Evolutionary conservation across 768 basidiomycete genomes (phyloP), one percentile per base, ranked within the genome.

Genomic region (Pluteus cervinus): DNA sequence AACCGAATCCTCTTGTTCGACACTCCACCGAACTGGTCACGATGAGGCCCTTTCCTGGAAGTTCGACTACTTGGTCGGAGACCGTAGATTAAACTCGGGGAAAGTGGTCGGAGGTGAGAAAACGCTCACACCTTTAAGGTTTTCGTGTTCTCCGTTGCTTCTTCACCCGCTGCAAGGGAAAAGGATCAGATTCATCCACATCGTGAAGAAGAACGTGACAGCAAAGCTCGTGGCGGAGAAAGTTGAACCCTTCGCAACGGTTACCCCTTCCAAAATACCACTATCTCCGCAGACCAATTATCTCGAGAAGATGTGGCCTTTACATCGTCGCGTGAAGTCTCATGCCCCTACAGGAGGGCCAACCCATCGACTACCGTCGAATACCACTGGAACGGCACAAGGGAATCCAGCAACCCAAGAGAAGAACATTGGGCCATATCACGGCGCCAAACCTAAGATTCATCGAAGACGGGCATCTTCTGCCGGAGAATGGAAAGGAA

Each of bases 1-100:
- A 7, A 65, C 61, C 21, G 89, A 91, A 53, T 59, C 65, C 10
- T 51, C 58, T 7, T 57, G 58, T 20, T 39, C 51, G n/a, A 40
- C 54, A 18, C n/a, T 40, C 6, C 33, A 44, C 7, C 21, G 20
- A n/a, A 37, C 44, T 4, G 46, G 53, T 9, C 45, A 48, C 8
- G 42, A 41, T 7, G 50, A 51, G 25, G 75, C 70, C 40, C 59
- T 86, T 12, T 61, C 62, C 16, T 91, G 89, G 90, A 75, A 75
- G 39, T 82, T 92, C 45, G 82, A 86, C 39, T 92, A 92, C 53
- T 51, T 79, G 22, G 82, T 92, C 7, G 73, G 75, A 26, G 78
- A 86, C 45, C 67, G 76, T 22, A 57, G 63, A 37, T 58, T 60
- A 16, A 66, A 73, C 16, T 62, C 66, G 4, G 73, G 74, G 16